These are phyloP conservation scores for Lepidium campestre DNA, from an alignment of 441 rosid species.

Conservation along the genomic window DNA sequence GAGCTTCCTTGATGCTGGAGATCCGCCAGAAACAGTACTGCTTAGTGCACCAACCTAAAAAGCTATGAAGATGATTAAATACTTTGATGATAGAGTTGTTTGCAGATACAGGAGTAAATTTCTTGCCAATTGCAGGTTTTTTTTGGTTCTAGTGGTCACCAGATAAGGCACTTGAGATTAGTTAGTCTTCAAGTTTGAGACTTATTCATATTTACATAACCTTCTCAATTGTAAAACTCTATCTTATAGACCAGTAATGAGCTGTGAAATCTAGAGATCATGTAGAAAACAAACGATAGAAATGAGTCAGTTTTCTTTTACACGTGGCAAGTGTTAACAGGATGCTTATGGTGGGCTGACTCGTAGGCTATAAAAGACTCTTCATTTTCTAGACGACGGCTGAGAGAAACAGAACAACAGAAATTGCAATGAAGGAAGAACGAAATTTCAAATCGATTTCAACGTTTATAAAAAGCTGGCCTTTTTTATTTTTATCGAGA, in stretches of 20 bases:
- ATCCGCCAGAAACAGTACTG: conserved; percentile 45
- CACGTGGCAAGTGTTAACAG: not conserved
- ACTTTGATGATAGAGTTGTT: not conserved
- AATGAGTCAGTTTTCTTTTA: not conserved
- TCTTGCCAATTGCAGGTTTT: not conserved
- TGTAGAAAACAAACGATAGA: not conserved
- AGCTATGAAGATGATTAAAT: conserved; percentile 1
- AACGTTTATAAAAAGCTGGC: conserved; percentile 3
- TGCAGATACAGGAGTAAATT: not conserved
- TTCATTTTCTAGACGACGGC: not conserved
- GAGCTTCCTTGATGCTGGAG: conserved; percentile 56
- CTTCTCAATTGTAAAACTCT: not conserved
- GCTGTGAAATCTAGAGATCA: not conserved
- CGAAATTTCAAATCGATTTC: conserved; percentile 6
- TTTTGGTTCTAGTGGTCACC: not conserved
- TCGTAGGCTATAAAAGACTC: not conserved
- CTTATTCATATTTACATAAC: not conserved
- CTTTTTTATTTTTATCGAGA: conserved; percentile 9
- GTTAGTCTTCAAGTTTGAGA: conserved; percentile 3
- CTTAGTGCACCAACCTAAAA: conserved; percentile 35
- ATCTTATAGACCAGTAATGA: not conserved
- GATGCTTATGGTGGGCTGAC: not conserved
- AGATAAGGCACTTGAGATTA: conserved; percentile 5
- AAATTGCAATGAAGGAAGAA: not conserved
- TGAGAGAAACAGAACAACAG: conserved; percentile 4